Percentiles rank a stretch among this genome's conserved stretches.
phyloP scores from a whole-genome alignment of 805 yeast genomes.

The Myxozyma vanderwaltii region DNA sequence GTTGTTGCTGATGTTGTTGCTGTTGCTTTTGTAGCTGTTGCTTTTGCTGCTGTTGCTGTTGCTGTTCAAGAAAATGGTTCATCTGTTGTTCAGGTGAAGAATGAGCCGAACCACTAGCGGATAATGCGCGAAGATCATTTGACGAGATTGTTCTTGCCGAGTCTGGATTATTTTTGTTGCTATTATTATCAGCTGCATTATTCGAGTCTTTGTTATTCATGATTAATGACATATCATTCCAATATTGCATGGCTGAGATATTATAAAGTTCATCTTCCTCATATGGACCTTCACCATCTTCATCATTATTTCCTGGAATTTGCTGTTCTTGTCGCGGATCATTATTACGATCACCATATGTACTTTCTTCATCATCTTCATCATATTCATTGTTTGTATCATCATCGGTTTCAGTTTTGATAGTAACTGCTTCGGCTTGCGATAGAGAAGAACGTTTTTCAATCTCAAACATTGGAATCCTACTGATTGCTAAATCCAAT shows the following conservation, averaged over 20 bases:
- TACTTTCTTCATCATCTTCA: slow-evolving; percentile 2
- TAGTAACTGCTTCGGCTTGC: too few species aligned
- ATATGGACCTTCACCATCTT: slow-evolving; percentile 13
- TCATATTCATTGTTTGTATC: neutral
- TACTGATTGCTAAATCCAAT: slow-evolving; percentile 69
- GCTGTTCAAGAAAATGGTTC: slow-evolving; percentile 1
- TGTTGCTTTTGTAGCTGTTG: too few species aligned
- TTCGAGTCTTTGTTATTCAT: neutral
- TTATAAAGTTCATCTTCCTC: slow-evolving; percentile 23
- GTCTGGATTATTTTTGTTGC: neutral
- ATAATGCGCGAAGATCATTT: slow-evolving; percentile 13
- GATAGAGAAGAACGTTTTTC: slow-evolving; percentile 13
- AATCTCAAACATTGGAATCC: slow-evolving; percentile 57
- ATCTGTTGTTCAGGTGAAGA: slow-evolving; percentile 26
- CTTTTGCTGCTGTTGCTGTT: too few species aligned
- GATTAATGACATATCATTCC: slow-evolving; percentile 16
- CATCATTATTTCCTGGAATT: neutral
- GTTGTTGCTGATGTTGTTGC: too few species aligned
- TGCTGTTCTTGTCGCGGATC: neutral
- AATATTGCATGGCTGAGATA: slow-evolving; percentile 17
- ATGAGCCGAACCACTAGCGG: slow-evolving; percentile 26
- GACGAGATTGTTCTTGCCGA: slow-evolving; percentile 5
- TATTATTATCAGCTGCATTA: neutral
- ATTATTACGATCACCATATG: neutral
- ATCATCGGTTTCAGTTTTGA: slow-evolving; percentile 8